These are phyloP conservation scores for Aspergillus fructus DNA, from an alignment of 2,329 filamentous ascomycete species.

Conservation along the genomic window DNA sequence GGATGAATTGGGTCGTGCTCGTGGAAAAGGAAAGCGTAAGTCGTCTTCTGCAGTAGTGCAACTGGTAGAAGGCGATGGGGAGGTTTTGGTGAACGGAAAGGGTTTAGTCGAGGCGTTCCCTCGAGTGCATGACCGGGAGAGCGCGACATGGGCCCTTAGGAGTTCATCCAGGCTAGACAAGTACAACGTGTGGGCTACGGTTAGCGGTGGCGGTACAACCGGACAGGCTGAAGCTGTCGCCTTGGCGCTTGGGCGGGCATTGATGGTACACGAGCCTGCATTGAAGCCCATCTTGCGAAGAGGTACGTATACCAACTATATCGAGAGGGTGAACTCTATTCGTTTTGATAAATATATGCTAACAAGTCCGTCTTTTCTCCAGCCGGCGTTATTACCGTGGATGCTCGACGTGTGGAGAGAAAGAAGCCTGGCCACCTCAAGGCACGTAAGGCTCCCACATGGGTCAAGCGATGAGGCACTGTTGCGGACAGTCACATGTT, in stretches of 20 bases:
- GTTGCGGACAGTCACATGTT: slow-evolving; percentile 13
- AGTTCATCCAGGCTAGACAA: slow-evolving; percentile 82
- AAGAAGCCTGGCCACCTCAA: slow-evolving; percentile 97
- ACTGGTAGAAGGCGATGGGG: slow-evolving; percentile 88
- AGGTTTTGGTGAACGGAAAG: slow-evolving; percentile 88
- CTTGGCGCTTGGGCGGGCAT: slow-evolving; percentile 80
- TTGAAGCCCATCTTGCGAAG: slow-evolving; percentile 82
- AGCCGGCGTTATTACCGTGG: slow-evolving; percentile 92
- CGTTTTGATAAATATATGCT: background rate
- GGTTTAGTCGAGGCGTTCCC: slow-evolving; percentile 78
- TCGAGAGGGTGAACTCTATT: background rate
- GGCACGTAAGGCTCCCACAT: slow-evolving; percentile 95
- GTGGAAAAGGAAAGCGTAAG: slow-evolving; percentile 84
- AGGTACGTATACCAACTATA: slow-evolving; percentile 62
- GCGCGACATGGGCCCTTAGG: slow-evolving; percentile 86
- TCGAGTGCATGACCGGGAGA: slow-evolving; percentile 89
- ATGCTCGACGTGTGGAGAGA: slow-evolving; percentile 89
- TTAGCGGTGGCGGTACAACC: slow-evolving; percentile 83
- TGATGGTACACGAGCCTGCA: slow-evolving; percentile 87
- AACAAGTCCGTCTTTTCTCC: slow-evolving; percentile 22
- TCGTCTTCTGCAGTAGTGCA: slow-evolving; percentile 79
- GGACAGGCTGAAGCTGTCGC: slow-evolving; percentile 95
- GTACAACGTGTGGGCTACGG: slow-evolving; percentile 91
- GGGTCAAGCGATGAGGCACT: slow-evolving; percentile 75
- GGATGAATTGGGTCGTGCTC: slow-evolving; percentile 74